These are phyloP conservation scores for Penicillium silybi DNA, from an alignment of 495 filamentous ascomycete species.

Conservation along the genomic window DNA sequence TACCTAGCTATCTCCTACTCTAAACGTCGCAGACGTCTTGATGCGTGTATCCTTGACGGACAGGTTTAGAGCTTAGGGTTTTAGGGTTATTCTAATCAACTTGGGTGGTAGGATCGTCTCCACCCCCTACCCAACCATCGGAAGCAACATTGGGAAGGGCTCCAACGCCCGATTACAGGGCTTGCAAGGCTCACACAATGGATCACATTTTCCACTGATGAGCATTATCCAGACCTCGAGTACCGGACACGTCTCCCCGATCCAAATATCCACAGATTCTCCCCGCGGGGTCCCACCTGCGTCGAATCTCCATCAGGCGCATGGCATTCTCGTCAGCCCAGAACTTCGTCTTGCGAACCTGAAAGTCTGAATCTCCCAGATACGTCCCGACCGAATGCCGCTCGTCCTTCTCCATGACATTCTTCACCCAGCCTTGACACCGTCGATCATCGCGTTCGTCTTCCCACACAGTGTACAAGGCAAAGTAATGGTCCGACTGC, in stretches of 20 bases:
- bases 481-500: constrained; percentile 53
- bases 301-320: constrained; percentile 34
- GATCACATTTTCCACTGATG: constrained; percentile 13
- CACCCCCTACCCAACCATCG: no score
- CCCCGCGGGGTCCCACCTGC: constrained; percentile 39
- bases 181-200: no score
- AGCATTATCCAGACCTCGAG: constrained; percentile 2
- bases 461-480: constrained; percentile 50
- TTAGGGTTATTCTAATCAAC: no score
- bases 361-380: constrained; percentile 51
- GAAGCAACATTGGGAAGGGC: no score
- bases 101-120: no score
- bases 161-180: no score
- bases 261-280: constrained; percentile 15
- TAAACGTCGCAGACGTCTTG: no score
- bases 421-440: constrained; percentile 37
- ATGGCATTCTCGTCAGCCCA: constrained; percentile 36
- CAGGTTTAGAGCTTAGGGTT: no score
- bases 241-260: constrained; percentile 5
- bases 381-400: constrained; percentile 42
- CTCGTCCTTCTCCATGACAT: constrained; percentile 37
- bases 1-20: no score
- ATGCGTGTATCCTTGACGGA: no score
- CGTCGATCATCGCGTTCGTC: constrained; percentile 36
- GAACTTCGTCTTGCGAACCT: constrained; percentile 37